Evolutionary conservation across 768 basidiomycete genomes (phyloP).

Genomic region (Pleurotus tuber-regium): DNA sequence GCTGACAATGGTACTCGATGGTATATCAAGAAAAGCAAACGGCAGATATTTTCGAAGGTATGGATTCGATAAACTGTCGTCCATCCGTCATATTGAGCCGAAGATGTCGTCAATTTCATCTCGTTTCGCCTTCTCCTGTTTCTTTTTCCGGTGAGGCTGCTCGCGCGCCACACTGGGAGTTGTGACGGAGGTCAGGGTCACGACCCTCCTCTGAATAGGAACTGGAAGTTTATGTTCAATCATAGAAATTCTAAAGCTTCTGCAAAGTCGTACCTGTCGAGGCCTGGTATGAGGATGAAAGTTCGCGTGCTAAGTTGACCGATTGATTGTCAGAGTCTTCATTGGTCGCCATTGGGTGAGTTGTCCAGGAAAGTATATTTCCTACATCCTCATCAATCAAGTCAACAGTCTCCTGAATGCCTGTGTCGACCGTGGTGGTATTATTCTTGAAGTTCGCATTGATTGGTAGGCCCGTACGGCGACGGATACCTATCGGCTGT

Average conservation of each 20-base stretch:
- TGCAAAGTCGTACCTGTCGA: too few species aligned
- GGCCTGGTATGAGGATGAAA: too few species aligned
- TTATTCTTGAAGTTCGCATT: background rate
- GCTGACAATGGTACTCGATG: too few species aligned
- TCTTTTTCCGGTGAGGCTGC: constrained; percentile 21
- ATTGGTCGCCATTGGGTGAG: too few species aligned
- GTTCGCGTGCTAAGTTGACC: too few species aligned
- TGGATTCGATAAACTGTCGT: too few species aligned
- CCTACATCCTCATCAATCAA: constrained; percentile 3
- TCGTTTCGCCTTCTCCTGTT: constrained; percentile 36
- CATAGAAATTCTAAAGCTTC: too few species aligned
- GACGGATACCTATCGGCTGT: too few species aligned
- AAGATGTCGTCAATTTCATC: constrained; percentile 77
- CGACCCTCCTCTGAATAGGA: background rate
- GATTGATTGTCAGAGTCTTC: too few species aligned
- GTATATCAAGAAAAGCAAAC: too few species aligned
- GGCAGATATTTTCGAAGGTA: too few species aligned
- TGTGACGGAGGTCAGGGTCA: background rate
- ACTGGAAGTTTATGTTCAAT: too few species aligned
- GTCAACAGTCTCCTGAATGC: background rate
- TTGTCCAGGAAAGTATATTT: background rate
- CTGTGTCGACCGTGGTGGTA: background rate
- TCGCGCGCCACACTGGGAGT: background rate
- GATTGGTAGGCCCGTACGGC: background rate
- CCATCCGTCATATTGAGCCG: constrained; percentile 27